Percentiles rank a stretch among this genome's conserved stretches.
Conservation (phyloP, 352 stramenopile species). For the Phytophthora constricta region DNA sequence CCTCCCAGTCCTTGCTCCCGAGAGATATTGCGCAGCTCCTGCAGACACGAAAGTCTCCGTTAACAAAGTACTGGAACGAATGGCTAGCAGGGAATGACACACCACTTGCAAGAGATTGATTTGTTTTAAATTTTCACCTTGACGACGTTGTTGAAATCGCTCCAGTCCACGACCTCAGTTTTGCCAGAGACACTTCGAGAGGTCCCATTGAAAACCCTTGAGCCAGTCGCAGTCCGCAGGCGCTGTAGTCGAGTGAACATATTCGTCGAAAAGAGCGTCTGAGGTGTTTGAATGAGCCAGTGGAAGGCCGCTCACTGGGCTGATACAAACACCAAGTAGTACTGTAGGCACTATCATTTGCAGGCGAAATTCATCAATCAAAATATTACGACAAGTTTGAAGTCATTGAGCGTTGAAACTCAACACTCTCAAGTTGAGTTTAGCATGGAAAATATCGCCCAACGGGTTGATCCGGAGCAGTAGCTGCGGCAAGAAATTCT, state of each 20-base stretch:
- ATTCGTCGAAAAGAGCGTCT: conserved; percentile 22
- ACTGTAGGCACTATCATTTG: too few relatives aligned
- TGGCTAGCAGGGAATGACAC: background rate
- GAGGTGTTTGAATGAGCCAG: conserved; percentile 38
- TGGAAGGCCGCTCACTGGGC: too few relatives aligned
- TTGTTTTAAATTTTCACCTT: conserved; percentile 59
- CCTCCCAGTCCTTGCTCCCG: conserved; percentile 49
- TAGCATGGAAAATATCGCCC: too few relatives aligned
- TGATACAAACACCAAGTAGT: too few relatives aligned
- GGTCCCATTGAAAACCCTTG: conserved; percentile 5
- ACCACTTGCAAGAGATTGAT: background rate
- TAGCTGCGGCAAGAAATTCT: too few relatives aligned
- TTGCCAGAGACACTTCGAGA: conserved; percentile 18
- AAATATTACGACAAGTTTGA: too few relatives aligned
- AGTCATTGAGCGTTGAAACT: too few relatives aligned
- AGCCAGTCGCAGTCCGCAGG: conserved; percentile 3
- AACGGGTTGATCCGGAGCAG: too few relatives aligned
- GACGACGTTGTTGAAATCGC: conserved; percentile 64
- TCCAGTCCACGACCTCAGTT: conserved; percentile 44
- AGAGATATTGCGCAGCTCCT: conserved; percentile 74
- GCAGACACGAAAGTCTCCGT: background rate
- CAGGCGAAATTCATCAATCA: too few relatives aligned
- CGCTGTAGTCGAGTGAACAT: conserved; percentile 29
- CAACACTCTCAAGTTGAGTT: too few relatives aligned
- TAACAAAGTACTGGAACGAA: conserved; percentile 1